Base-by-base conservation (phyloP, 2,329 filamentous ascomycete genomes). In the Fusarium algeriense region DNA sequence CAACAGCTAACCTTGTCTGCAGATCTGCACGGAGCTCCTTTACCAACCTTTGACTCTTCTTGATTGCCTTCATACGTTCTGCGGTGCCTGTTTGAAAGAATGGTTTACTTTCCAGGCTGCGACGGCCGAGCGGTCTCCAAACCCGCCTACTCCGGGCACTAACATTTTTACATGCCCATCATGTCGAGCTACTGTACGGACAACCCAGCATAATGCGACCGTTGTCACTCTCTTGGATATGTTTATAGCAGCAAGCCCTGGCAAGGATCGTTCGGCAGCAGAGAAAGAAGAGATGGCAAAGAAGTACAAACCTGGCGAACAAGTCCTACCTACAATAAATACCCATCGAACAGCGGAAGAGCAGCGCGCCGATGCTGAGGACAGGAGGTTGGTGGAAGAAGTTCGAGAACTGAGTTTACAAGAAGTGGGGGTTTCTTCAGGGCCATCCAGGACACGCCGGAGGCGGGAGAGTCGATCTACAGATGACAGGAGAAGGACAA, bases 1-100 rank as follows among this genome's bases (percentile, higher is more conserved):
- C 60, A 54, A 48, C 43, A 57, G 40, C 72, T 75, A 56, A 75
- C 66, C 54, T 56, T 67, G 64, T 52, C 44, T 56, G 50, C 61
- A 98, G 95, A 99, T 99, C 78, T 99, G 96, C 85, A 97, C 95
- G 75, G 96, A 98, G 81, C 89, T 97, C 72, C 90, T 97, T 70
- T 97, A 94, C 83, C 93, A 97, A 80, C 94, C 95, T 37, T 87
- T 97, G 71, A 97, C 94, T 32, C 90, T 97, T 53, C 92, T 97
- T 80, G 93, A 97, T 84, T 97, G 94, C 80, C 89, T 97, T 46
- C 94, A 97, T 83, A 98, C 95, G 48, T 99, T 97, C 82, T 99
- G 96, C 84, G 96, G 95, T 71, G 92, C 93, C 41, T 99, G 96
- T 79, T 82, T 98, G 64, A 97, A 97, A 81, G 94, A 97, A 84